Evolutionary conservation across 768 basidiomycete genomes (phyloP), one percentile per base, ranked within the genome.

Genomic region (Tremella yokohamensis): DNA sequence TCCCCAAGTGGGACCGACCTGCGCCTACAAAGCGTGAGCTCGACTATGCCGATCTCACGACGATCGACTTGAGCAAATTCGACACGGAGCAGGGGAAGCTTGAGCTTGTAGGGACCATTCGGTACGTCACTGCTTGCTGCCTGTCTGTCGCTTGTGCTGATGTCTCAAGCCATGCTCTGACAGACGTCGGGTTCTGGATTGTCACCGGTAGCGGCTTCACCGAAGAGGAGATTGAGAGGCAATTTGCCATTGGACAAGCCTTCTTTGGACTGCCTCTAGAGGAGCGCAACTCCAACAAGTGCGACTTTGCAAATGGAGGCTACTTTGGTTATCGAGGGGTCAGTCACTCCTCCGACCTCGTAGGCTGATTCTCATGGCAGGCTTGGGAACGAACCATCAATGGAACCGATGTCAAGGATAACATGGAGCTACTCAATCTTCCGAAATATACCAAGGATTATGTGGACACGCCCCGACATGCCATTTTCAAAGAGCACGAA

Each of bases 171-270:
- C 60, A 59, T 52, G 61, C 61, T 18, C 26, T 65, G n/a, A 54
- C 53, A 12, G 64, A 66, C 40, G 38, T 63, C 19, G 61, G 64
- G 16, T 65, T 65, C 37, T 65, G 64, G 57, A 57, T 59, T 19
- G 77, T 80, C 26, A 69, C 77, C 53, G 76, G 76, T 49, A 72
- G 75, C 44, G 79, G 80, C 16, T 77, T 81, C 55, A 51, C 64
- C 19, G 77, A 80, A 53, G 78, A 79, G 3, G 72, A 80, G 65
- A 74, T 74, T 0, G 58, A 70, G 39, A 67, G 74, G 18, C 78
- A 79, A 61, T 66, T 78, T 26, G 70, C 76, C 8, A 74, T 79
- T 22, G 79, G 75, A 22, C 70, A 79, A 44, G 72, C 77, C 3
- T 79, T 79, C 62, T 79, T 75, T 62, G 65, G 77, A 16, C 61